A percentile compares a stretch with the other conserved stretches of the same genome.
Conservation (phyloP, 495 filamentous ascomycete genomes). For the Penicillium lagena region DNA sequence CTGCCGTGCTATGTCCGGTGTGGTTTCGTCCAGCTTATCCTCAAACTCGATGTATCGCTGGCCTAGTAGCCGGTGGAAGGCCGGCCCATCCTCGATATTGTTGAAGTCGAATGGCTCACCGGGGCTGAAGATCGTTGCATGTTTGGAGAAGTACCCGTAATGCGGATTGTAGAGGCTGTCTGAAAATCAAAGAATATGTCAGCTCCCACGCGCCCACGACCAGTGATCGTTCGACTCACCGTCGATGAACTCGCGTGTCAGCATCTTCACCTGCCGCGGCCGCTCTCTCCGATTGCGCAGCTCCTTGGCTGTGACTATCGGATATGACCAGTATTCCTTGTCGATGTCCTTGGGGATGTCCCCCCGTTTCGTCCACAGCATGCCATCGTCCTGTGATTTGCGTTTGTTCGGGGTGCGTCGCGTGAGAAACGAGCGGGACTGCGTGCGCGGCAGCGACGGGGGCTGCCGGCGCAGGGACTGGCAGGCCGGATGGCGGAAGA, state of each 20-base stretch:
- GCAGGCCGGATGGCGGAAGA: slow-evolving; percentile 67
- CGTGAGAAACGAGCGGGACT: slow-evolving; percentile 38
- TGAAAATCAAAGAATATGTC: slow-evolving; percentile 22
- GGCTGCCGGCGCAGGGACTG: slow-evolving; percentile 43
- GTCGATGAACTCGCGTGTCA: slow-evolving; percentile 95
- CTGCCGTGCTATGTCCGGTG: slow-evolving; percentile 72
- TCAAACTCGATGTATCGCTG: slow-evolving; percentile 85
- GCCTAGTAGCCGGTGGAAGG: slow-evolving; percentile 71
- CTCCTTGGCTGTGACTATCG: slow-evolving; percentile 75
- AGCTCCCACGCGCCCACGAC: neutral
- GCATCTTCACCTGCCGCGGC: slow-evolving; percentile 89
- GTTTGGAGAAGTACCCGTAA: slow-evolving; percentile 98
- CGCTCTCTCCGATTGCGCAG: slow-evolving; percentile 65
- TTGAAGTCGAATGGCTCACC: slow-evolving; percentile 92
- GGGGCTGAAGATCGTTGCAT: slow-evolving; percentile 91
- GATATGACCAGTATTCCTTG: slow-evolving; percentile 72
- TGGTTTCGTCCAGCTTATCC: slow-evolving; percentile 67
- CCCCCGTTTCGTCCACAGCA: slow-evolving; percentile 73
- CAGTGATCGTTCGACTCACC: slow-evolving; percentile 42
- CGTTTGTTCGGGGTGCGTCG: slow-evolving; percentile 23
- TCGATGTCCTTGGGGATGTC: slow-evolving; percentile 67
- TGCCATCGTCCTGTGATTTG: slow-evolving; percentile 24
- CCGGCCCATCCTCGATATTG: slow-evolving; percentile 67
- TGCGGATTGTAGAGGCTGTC: slow-evolving; percentile 95
- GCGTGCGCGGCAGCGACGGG: slow-evolving; percentile 21